Base-by-base conservation (phyloP, 2,329 filamentous ascomycete species). In the Alternaria sp. region DNA sequence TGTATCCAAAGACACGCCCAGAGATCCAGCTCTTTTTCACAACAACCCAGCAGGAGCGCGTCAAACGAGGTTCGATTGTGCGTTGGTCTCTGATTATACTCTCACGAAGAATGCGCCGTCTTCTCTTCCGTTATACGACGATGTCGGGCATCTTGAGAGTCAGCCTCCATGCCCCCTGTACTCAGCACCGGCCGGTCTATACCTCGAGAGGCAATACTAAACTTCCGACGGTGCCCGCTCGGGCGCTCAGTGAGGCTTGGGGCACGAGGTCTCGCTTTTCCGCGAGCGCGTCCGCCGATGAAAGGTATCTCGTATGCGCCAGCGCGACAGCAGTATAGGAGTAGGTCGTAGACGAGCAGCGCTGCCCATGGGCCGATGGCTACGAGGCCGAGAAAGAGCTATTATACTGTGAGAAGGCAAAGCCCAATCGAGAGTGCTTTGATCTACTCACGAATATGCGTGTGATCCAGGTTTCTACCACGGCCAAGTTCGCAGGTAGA, bases 291-390 rank as follows among this genome's bases (percentile, higher is more conserved):
- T 6, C 89, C 88, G 4, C 88, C 89, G 48, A 89, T 69, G 30
- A 85, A 73, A 1, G 88, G 88, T 3, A 90, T 76, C 62, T 89
- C 84, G 74, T 89, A 86, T 43, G 83, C 83, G 12, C 84, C 71
- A 14, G 85, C 81, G 61, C 89, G 87, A 74, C 85, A 85, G 59
- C 87, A 65, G 77, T 90, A 92, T 43, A 90, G 82, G 25, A 85
- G 64, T 55, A 89, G 75, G 73, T 92, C 89, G 80, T 90, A 90
- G 64, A 88, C 57, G 63, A 92, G 80, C 36, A 91, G 77, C 25
- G 85, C 78, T 5, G 84, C 76, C 75, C 89, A 91, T 11, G 89
- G 89, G 2, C 85, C 84, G 65, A 91, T 86, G 46, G 84, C 86
- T 44, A 90, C 67, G 44, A 86, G 68, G 25, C 85, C 88, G 59